Evolutionary conservation across 2,329 filamentous ascomycete species (phyloP).

Genomic region (Cladosporium sp.): DNA sequence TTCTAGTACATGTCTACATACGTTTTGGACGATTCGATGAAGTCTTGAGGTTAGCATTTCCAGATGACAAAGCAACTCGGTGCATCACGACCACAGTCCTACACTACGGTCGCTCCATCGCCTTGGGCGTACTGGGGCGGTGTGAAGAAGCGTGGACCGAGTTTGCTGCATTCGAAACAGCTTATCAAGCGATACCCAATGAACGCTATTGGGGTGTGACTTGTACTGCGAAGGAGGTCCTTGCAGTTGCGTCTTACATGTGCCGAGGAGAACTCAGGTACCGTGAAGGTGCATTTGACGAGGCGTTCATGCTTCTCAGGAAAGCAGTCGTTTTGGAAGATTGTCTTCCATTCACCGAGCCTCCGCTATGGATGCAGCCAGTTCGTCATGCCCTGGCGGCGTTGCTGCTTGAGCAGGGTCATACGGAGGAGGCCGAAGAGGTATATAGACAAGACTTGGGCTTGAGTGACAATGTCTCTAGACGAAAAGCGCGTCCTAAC

Average conservation of each 20-base stretch:
- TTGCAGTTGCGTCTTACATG: slow-evolving; percentile 59
- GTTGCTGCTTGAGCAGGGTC: slow-evolving; percentile 60
- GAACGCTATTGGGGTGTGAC: slow-evolving; percentile 64
- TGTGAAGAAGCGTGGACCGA: slow-evolving; percentile 53
- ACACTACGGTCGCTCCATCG: slow-evolving; percentile 65
- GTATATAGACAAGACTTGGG: slow-evolving; percentile 40
- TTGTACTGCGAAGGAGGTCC: slow-evolving; percentile 44
- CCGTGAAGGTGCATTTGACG: slow-evolving; percentile 54
- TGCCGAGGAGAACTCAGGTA: slow-evolving; percentile 71
- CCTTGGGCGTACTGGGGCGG: slow-evolving; percentile 56
- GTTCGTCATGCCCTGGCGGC: slow-evolving; percentile 65
- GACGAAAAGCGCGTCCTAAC: slow-evolving; percentile 63
- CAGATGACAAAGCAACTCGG: slow-evolving; percentile 58
- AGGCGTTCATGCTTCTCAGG: slow-evolving; percentile 55
- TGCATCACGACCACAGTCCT: slow-evolving; percentile 65
- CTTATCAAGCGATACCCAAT: slow-evolving; percentile 48
- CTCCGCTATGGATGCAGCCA: slow-evolving; percentile 76
- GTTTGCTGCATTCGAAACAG: slow-evolving; percentile 46
- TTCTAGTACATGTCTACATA: slow-evolving; percentile 65
- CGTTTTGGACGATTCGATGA: slow-evolving; percentile 71
- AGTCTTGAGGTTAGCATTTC: slow-evolving; percentile 54
- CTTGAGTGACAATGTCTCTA: slow-evolving; percentile 50
- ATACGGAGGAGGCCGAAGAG: slow-evolving; percentile 33
- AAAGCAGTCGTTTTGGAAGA: slow-evolving; percentile 57
- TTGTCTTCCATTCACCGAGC: slow-evolving; percentile 64